These are phyloP conservation scores for Claviceps sp. DNA, from an alignment of 2,329 filamentous ascomycete genomes.

Conservation along the genomic window DNA sequence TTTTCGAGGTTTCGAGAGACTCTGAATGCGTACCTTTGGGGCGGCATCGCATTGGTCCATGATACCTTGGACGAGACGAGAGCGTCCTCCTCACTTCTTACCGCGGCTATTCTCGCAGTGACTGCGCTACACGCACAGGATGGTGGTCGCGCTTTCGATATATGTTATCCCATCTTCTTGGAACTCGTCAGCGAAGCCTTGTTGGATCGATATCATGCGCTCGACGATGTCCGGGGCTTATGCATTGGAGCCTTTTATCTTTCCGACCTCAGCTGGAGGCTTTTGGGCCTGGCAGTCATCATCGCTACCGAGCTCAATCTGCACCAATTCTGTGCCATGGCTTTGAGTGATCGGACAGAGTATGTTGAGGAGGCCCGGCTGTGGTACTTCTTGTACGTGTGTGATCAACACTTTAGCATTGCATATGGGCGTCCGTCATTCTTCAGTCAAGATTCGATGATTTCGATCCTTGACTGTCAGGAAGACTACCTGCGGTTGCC, in stretches of 20 bases:
- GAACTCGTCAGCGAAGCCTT: constrained; percentile 43
- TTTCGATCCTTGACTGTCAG: constrained; percentile 37
- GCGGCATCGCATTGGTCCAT: constrained; percentile 18
- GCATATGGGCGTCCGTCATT: constrained; percentile 45
- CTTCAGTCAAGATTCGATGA: constrained; percentile 37
- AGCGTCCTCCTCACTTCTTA: constrained; percentile 17
- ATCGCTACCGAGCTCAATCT: constrained; percentile 45
- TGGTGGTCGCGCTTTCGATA: constrained; percentile 34
- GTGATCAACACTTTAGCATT: constrained; percentile 53
- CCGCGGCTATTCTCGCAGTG: constrained; percentile 19
- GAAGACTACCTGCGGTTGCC: constrained; percentile 38
- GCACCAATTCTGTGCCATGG: constrained; percentile 38
- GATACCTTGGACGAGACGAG: constrained; percentile 15
- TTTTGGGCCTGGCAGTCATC: constrained; percentile 44
- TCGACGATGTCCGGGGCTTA: constrained; percentile 46
- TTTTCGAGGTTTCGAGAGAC: constrained; percentile 16
- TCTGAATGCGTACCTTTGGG: constrained; percentile 21
- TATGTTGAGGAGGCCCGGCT: constrained; percentile 42
- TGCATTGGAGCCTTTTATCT: constrained; percentile 54
- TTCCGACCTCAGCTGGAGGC: constrained; percentile 40
- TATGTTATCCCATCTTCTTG: constrained; percentile 45
- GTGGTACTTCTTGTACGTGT: constrained; percentile 52
- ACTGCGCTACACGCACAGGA: constrained; percentile 18
- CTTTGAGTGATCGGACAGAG: constrained; percentile 28
- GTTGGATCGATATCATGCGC: constrained; percentile 37